phyloP scores from a whole-genome alignment of 129 eudicot genomes.

The Flaveria brownii region DNA sequence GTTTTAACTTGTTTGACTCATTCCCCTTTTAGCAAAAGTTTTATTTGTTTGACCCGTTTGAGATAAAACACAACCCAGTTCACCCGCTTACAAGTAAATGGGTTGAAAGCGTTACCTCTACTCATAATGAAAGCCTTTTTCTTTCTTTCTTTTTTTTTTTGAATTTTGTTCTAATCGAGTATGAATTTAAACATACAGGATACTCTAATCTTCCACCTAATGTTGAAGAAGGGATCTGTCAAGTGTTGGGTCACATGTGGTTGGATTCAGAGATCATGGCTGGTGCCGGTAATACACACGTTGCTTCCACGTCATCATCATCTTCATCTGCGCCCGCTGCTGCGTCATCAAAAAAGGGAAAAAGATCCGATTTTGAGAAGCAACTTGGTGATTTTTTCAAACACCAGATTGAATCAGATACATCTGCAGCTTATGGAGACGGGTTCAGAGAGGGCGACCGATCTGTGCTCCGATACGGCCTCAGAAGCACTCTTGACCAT shows the following conservation, averaged over 20 bases:
- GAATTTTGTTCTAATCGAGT: constrained; percentile 10
- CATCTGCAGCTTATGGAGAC: constrained; percentile 44
- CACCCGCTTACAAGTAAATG: background rate
- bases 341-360: constrained; percentile 41
- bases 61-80: background rate
- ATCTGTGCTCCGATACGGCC: constrained; percentile 40
- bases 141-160: no score
- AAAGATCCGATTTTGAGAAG: constrained; percentile 38
- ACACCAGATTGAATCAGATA: constrained; percentile 36
- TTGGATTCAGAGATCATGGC: constrained; percentile 38
- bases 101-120: background rate
- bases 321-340: constrained; percentile 32
- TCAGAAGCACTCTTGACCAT: constrained; percentile 45
- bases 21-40: background rate
- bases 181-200: constrained; percentile 29
- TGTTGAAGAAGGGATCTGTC: constrained; percentile 47
- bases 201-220: constrained; percentile 39
- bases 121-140: background rate
- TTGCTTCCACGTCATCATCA: constrained; percentile 37
- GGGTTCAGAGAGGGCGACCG: constrained; percentile 38
- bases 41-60: background rate
- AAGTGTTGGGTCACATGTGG: constrained; percentile 46
- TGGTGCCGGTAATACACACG: constrained; percentile 24
- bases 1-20: background rate
- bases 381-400: constrained; percentile 43